Base-by-base conservation (phyloP, 129 eudicot genomes). In the Pulicaria dysenterica region DNA sequence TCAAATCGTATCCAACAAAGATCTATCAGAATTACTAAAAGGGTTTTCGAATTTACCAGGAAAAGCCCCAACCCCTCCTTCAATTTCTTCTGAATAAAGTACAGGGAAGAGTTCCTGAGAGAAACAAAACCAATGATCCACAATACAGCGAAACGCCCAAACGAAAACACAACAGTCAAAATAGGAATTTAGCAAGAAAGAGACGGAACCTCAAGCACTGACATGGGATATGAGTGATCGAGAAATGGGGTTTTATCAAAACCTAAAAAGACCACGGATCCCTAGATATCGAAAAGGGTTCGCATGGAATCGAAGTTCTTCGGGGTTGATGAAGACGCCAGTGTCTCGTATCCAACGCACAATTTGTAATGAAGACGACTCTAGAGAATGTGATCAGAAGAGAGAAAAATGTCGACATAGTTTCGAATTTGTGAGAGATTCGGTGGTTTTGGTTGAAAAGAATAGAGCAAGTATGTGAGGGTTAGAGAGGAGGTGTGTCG, bases 21-120 rank as follows among this genome's bases (percentile, higher is more conserved):
- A 67, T 1, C 5, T 3, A 59, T 19, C 39, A 51, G 70, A 55
- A 53, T 56, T 41, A 8, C 37, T 5, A 72, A 64, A 64, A 61
- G 60, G 81, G 81, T 59, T 8, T n/a, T 24, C 50, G 10, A 8
- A 83, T 74, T 54, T 38, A 86, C 96, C 91, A 66, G 84, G 67
- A 36, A 81, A 81, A 53, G 62, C 69, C 76, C 78, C 71, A 71
- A 68, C 7, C 70, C 60, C 79, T 19, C 61, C 74, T 46, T 62
- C 49, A 40, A 82, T 53, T 58, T 49, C 63, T 49, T 63, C 75
- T 16, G 73, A 14, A 77, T 65, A 73, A 4, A 88, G 60, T 83
- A 81, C 58, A 50, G 82, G 79, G 38, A 79, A 17, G 40, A 83
- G 70, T 64, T 86, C 89, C 96, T 89, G 82, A 79, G n/a, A 69